Evolutionary conservation across 192 early-diverging fungal genomes (phyloP).

Genomic region (Borealophlyctis nickersoniae): DNA sequence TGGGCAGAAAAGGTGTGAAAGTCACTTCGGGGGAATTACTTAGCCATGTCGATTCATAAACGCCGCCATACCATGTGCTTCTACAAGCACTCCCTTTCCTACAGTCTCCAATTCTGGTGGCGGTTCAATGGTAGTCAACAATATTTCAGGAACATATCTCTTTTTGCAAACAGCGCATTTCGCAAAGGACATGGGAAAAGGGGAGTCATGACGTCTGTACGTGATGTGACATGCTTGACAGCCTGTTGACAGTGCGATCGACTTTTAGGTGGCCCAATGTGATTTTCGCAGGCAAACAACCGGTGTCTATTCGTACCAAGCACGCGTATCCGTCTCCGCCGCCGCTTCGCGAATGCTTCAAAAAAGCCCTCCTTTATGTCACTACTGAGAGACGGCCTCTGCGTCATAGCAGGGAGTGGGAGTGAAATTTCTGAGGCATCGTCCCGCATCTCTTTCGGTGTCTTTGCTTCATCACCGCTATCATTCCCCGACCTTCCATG

Average conservation of each 20-base stretch:
- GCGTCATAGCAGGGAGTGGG: not conserved
- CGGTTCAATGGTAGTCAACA: constrained; percentile 70
- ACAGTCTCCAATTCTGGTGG: constrained; percentile 68
- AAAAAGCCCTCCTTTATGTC: constrained; percentile 21
- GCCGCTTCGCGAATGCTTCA: constrained; percentile 16
- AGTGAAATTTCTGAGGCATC: constrained; percentile 10
- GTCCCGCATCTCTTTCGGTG: constrained; percentile 9
- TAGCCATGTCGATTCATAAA: not conserved
- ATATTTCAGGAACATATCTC: constrained; percentile 72
- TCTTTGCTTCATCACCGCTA: not conserved
- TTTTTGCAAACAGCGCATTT: constrained; percentile 68
- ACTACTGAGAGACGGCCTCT: constrained; percentile 15
- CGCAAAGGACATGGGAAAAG: constrained; percentile 67
- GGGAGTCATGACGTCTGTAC: constrained; percentile 57
- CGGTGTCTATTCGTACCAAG: constrained; percentile 2
- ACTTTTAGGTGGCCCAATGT: constrained; percentile 16
- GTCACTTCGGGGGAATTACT: too few relatives aligned
- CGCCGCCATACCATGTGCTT: constrained; percentile 61
- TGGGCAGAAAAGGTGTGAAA: constrained; percentile 11
- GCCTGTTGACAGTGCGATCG: constrained; percentile 36
- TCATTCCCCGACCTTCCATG: not conserved
- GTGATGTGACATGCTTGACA: constrained; percentile 67
- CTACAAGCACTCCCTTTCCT: constrained; percentile 63
- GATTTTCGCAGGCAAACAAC: constrained; percentile 1
- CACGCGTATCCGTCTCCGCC: constrained; percentile 11